A percentile compares a stretch with the other conserved stretches of the same genome.
phyloP scores from a whole-genome alignment of 192 early-diverging fungal genomes.

The Coemansia brasiliensis region DNA sequence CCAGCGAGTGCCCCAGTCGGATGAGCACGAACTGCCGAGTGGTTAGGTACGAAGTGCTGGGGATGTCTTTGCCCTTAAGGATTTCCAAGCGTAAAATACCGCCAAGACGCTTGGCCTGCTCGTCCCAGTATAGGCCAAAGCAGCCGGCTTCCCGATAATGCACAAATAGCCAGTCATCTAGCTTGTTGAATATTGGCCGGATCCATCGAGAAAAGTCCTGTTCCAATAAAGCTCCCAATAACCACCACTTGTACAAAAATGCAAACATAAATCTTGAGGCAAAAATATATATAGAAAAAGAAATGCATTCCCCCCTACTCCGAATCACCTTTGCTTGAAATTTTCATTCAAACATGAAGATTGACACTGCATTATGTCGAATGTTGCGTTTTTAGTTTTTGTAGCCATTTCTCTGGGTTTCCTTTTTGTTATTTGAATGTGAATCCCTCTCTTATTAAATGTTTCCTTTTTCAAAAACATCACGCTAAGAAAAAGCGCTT shows the following conservation, averaged over 20 bases:
- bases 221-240: constrained; percentile 3
- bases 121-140: constrained; percentile 16
- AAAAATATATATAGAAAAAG: no score
- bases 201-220: constrained; percentile 15
- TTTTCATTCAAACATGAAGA: neutral
- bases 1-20: constrained; percentile 7
- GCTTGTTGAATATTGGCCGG: constrained; percentile 24
- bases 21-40: constrained; percentile 27
- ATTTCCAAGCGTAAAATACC: constrained; percentile 20
- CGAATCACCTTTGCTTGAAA: no score
- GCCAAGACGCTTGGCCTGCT: neutral
- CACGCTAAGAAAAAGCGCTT: neutral
- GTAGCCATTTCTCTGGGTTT: no score
- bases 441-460: constrained; percentile 5
- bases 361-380: constrained; percentile 1
- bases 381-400: neutral
- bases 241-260: constrained; percentile 19
- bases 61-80: constrained; percentile 33
- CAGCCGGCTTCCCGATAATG: constrained; percentile 25
- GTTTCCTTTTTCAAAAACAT: constrained; percentile 2
- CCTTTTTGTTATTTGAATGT: neutral
- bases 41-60: neutral
- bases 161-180: constrained; percentile 22
- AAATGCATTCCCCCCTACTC: no score
- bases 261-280: no score